Evolutionary conservation across 768 basidiomycete genomes (phyloP), one percentile per base, ranked within the genome.

Genomic region (Coprinellus aureogranulatus): DNA sequence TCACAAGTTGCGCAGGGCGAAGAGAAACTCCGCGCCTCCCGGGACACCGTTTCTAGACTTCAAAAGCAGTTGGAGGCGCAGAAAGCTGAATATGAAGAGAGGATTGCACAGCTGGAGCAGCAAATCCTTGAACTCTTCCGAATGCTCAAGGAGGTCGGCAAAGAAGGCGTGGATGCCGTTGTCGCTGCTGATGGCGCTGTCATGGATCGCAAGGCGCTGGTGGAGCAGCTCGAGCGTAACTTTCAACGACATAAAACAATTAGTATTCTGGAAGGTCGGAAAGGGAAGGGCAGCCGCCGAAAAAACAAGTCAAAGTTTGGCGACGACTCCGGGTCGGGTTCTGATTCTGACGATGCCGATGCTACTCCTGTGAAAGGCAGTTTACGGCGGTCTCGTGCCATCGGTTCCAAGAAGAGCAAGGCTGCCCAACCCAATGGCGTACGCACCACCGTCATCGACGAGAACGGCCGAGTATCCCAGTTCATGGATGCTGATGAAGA

Each of bases 101-200:
- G 85, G 63, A 92, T 98, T 56, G 79, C 84, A 3, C 91, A 96
- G 69, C 85, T 96, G 14, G 94, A 97, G 67, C 82, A 88, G 12
- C 92, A 97, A 76, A 95, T 96, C 59, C 84, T 90, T 80, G 94
- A 97, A 68, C 72, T 98, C 18, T 98, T 95, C 76, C 81, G 89
- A 63, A 96, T 97, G 93, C 77, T 98, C 54, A 90, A 86, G 68
- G 91, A 96, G 65, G 82, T 89, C 34, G 86, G 89, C 16, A 85
- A 82, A 55, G 34, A 34, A 14, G 88, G 89, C 14, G 82, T 92
- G 37, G 89, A 91, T 55, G 82, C 81, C 59, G 84, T 94, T 58
- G 73, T 90, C 20, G 90, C 87, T 68, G 79, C 75, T 25, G 81
- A 81, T 42, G 34, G 34, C 34, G 14, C 34, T 14, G 81, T 77